phyloP scores from a whole-genome alignment of 805 yeast species.

The Kluyveromyces starmeri region DNA sequence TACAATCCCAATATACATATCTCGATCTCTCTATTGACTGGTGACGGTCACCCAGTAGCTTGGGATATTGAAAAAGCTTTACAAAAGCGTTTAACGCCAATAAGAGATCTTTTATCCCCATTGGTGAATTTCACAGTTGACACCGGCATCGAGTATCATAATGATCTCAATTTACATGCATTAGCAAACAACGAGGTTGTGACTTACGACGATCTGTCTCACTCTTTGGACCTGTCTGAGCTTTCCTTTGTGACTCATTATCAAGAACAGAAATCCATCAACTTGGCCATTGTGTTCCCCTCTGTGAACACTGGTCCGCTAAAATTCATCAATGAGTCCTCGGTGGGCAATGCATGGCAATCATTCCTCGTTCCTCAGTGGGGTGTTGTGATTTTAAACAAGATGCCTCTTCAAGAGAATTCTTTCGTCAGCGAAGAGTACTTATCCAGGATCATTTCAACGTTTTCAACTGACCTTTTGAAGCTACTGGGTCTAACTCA shows the following conservation, averaged over 20 bases:
- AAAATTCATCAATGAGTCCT: slow-evolving; percentile 21
- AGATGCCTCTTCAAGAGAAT: slow-evolving; percentile 20
- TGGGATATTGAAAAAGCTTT: slow-evolving; percentile 67
- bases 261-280: slow-evolving; percentile 55
- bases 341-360: slow-evolving; percentile 14
- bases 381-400: slow-evolving; percentile 53
- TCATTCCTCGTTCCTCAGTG: slow-evolving; percentile 76
- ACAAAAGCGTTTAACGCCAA: slow-evolving; percentile 42
- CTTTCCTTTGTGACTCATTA: slow-evolving; percentile 45
- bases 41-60: slow-evolving; percentile 52
- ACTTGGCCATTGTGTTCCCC: slow-evolving; percentile 47
- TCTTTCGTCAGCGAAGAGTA: slow-evolving; percentile 34
- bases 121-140: slow-evolving; percentile 68
- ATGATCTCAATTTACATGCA: slow-evolving; percentile 29
- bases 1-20: slow-evolving; percentile 59
- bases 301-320: slow-evolving; percentile 33
- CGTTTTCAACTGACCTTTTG: slow-evolving; percentile 67
- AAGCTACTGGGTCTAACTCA: slow-evolving; percentile 62
- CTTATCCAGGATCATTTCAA: slow-evolving; percentile 50
- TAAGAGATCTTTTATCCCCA: slow-evolving; percentile 42
- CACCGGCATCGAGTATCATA: slow-evolving; percentile 63
- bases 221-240: slow-evolving; percentile 76
- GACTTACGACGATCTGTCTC: slow-evolving; percentile 49
- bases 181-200: slow-evolving; percentile 27
- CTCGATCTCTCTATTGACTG: slow-evolving; percentile 66